Percentiles rank a stretch among this genome's conserved stretches.
Evolutionary conservation across 768 basidiomycete species (phyloP).

Genomic region (Auricularia sp.): DNA sequence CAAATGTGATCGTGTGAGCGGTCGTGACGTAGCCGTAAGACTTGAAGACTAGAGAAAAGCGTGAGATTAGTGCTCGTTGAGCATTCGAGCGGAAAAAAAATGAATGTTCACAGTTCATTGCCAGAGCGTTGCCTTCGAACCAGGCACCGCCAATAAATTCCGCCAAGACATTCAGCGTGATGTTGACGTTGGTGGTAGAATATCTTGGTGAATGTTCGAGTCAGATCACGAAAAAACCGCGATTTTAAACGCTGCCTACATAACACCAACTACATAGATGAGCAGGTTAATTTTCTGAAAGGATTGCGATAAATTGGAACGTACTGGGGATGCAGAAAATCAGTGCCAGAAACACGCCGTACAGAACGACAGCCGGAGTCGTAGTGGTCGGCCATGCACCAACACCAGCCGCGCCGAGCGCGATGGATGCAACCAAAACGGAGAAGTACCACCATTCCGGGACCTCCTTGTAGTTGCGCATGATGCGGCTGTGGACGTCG

Average conservation of each 20-base stretch:
- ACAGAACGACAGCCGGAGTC: background rate
- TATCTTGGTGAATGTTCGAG: slow-evolving; percentile 22
- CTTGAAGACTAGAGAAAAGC: slow-evolving; percentile 20
- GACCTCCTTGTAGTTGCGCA: slow-evolving; percentile 47
- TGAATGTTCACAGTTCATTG: slow-evolving; percentile 16
- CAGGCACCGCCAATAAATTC: slow-evolving; percentile 30
- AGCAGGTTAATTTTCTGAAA: background rate
- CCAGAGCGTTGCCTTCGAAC: slow-evolving; percentile 25
- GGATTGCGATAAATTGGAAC: slow-evolving; percentile 12
- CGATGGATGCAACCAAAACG: slow-evolving; percentile 21
- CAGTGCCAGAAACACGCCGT: slow-evolving; percentile 11
- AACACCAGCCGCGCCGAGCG: slow-evolving; percentile 22
- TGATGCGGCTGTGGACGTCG: slow-evolving; percentile 53
- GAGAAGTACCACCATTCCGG: slow-evolving; percentile 52
- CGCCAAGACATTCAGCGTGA: slow-evolving; percentile 29
- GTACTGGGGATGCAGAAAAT: slow-evolving; percentile 14
- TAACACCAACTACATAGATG: background rate
- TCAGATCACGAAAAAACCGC: background rate
- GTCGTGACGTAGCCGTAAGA: slow-evolving; percentile 25
- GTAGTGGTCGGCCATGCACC: slow-evolving; percentile 21
- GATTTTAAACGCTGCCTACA: background rate
- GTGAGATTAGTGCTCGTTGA: too few relatives aligned
- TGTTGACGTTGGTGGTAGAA: slow-evolving; percentile 26
- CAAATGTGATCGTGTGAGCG: slow-evolving; percentile 20
- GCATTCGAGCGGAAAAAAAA: too few relatives aligned